Evolutionary conservation across 169 alveolate genomes (phyloP), one percentile per base, ranked within the genome.

Genomic region (Cryptosporidium tyzzeri): DNA sequence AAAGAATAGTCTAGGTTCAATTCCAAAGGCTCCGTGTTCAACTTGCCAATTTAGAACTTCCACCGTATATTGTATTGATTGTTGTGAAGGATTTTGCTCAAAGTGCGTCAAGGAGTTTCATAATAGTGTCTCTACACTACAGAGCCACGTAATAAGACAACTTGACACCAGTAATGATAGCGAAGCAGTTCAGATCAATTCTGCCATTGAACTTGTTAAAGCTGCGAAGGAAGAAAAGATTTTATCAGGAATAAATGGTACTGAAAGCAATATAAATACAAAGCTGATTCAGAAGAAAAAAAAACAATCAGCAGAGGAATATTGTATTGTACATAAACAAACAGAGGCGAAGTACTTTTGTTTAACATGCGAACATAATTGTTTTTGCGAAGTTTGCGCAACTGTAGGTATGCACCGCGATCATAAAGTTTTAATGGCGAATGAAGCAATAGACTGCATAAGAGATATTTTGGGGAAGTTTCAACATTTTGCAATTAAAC

Each of bases 341-440:
- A 41, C 75, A 8, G 67, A 59, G 41, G 89, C 89, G 23, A 65
- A 80, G 41, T 80, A 80, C 45, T 80, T 80, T 45, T 80, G 89
- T 80, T 50, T 80, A 39, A 80, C 89, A 35, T 80, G 89, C 26
- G 89, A 80, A 26, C 73, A 80, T 39, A 80, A 44, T 80, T 80
- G 89, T 37, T 80, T 80, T 29, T 80, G 89, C 31, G 89, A 80
- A 26, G 45, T 65, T 80, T 80, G 89, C 6, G 89, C 89, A 44
- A 73, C 86, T 29, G 67, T 80, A n/a, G 89, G 89, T 12, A 80
- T 80, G 89, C 89, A 80, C 14, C 89, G 89, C 6, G 89, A 80
- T 29, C 89, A 80, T 73, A 80, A 80, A 33, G 89, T 80, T 26
- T 62, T 80, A 41, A 80, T 80, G 89, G 73, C 89, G 14, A 80